Evolutionary conservation across 2,329 filamentous ascomycete genomes (phyloP), one percentile per base, ranked within the genome.

Genomic region (Tolypocladium amazonense): DNA sequence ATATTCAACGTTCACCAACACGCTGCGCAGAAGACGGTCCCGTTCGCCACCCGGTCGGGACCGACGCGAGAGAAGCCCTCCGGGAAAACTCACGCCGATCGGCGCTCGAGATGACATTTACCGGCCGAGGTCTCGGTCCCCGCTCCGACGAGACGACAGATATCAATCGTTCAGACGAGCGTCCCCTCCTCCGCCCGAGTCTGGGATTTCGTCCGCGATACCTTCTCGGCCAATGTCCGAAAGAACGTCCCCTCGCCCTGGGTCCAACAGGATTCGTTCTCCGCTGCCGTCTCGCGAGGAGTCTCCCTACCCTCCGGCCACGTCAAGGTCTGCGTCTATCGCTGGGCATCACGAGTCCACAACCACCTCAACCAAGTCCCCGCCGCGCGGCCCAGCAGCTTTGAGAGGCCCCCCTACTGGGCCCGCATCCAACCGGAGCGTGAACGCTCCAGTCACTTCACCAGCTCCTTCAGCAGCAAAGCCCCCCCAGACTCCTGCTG

Each of bases 311-410:
- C 68, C 69, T 45, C 59, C 61, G 33, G 62, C 62, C 47, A 59
- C 63, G 25, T 60, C 67, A n/a, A 65, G 66, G 5, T 61, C 66
- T 27, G 62, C 60, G 45, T 66, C 67, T 15, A 57, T 59, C 27
- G 65, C 65, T 54, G 65, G 60, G 35, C 69, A 61, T 41, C 69
- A 65, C 59, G 75, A 69, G 35, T 61, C 67, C 50, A 68, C 68
- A 12, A 62, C 66, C 5, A 63, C 67, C 37, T 63, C 68, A 18
- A 64, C 69, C 18, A 73, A 74, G 63, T 82, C 81, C 23, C 82
- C 82, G 15, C 82, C 82, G 3, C 78, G 80, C 57, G 82, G 81
- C 0, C 82, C 82, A 35, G 80, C 81, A 15, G 81, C 80, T 18
- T 70, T 82, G 23, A 75, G 81, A 62, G 76, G 74, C 15, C 79